Evolutionary conservation across 768 basidiomycete genomes (phyloP).

Genomic region (Amanita inopinata): DNA sequence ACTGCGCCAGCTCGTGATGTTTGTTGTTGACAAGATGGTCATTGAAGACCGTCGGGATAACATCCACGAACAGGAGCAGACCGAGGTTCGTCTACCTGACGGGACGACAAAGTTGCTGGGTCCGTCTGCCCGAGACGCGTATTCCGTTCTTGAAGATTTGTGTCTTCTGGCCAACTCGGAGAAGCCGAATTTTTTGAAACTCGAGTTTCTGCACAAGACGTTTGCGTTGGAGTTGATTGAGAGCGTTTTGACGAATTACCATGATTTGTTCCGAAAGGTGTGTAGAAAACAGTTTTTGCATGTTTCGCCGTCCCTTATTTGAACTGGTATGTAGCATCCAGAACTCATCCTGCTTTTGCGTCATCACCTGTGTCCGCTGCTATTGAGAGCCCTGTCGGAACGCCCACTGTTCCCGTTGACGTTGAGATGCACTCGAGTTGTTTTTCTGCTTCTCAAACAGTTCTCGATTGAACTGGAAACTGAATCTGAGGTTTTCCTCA

Average conservation of each 20-base stretch:
- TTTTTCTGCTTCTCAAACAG: conserved; percentile 88
- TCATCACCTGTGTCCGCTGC: conserved; percentile 82
- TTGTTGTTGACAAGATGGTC: conserved; percentile 91
- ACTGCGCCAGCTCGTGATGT: conserved; percentile 93
- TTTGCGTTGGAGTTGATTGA: conserved; percentile 97
- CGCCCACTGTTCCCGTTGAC: conserved; percentile 79
- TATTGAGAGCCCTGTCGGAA: conserved; percentile 80
- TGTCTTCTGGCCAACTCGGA: conserved; percentile 82
- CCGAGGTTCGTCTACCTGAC: conserved; percentile 54
- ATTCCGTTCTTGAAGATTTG: conserved; percentile 84
- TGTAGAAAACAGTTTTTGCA: background rate
- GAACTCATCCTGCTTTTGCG: conserved; percentile 82
- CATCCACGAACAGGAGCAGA: conserved; percentile 25
- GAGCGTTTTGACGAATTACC: conserved; percentile 90
- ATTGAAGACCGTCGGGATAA: conserved; percentile 49
- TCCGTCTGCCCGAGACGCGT: conserved; percentile 77
- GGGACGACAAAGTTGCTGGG: conserved; percentile 54
- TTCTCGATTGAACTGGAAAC: conserved; percentile 74
- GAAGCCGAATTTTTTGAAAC: conserved; percentile 70
- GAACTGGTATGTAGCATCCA: conserved; percentile 48
- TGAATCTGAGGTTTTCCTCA: conserved; percentile 82
- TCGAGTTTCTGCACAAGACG: conserved; percentile 80
- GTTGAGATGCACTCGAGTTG: conserved; percentile 85
- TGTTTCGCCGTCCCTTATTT: background rate
- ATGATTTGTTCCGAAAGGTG: conserved; percentile 77